Evolutionary conservation across 1,139 yeast species (phyloP), one percentile per base, ranked within the genome.

Genomic region (Scheffersomyces segobiensis): DNA sequence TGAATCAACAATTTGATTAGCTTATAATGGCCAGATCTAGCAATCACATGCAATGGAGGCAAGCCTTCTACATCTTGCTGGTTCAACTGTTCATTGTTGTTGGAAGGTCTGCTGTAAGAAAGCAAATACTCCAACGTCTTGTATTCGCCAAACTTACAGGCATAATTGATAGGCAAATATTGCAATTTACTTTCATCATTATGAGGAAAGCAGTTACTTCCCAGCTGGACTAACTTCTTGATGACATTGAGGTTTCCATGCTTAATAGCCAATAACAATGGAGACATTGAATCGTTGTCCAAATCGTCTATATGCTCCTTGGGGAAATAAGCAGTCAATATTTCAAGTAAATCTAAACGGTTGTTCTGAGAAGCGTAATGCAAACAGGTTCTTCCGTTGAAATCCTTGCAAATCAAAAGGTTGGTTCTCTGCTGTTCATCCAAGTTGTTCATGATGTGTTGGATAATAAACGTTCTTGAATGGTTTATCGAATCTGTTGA

Each of bases 1-100:
- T 84, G 77, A 7, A 90, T 84, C 53, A 95, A 77, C 54, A 93
- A 72, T 20, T 87, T 84, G 19, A 93, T 87, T 50, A 93, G 78
- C 56, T 86, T 78, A 62, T 81, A 79, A 69, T 89, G 93, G 0
- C 98, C 98, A 5, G 91, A 87, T 56, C 96, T 83, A 0, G 98
- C 93, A 20, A 88, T 93, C 24, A 93, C 91, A 71, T 95, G 99
- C 54, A 95, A 76, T 0, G 98, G 97, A 57, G 87, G 84, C 54
- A 93, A 80, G 0, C 99, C 98, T 74, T 93, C 96, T 0, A 93
- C 93, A 69, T 91, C 96, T 61, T 85, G 87, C 61, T 85, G 86
- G 61, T 80, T 79, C 20, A 78, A 69, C 50, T 72, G 65, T 5
- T 65, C 62, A 2, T 67, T 67, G 60, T 74, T 63, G n/a, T 48